phyloP scores from a whole-genome alignment of 2,329 filamentous ascomycete species.

The Metarhizium sp. region DNA sequence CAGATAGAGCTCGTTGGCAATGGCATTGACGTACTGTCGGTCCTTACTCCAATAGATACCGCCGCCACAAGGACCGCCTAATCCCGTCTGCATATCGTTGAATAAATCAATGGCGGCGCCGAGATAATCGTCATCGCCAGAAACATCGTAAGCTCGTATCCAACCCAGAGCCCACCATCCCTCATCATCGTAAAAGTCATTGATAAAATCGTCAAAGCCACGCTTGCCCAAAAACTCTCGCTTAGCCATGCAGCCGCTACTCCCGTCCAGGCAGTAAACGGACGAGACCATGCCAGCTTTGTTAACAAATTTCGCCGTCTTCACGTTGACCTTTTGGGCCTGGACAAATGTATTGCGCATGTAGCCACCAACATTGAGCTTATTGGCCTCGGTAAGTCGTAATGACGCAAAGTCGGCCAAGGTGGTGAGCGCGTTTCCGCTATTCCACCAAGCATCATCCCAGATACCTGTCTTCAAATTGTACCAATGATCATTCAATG shows the following conservation, averaged over 20 bases:
- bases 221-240: conserved; percentile 23
- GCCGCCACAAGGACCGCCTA: conserved; percentile 38
- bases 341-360: conserved; percentile 36
- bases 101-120: conserved; percentile 43
- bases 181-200: conserved; percentile 50
- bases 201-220: conserved; percentile 33
- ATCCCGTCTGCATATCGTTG: conserved; percentile 43
- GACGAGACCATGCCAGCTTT: conserved; percentile 27
- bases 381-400: conserved; percentile 22
- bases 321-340: conserved; percentile 31
- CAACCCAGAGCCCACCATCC: conserved; percentile 56
- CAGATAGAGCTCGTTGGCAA: conserved; percentile 50
- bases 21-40: conserved; percentile 40
- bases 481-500: conserved; percentile 52
- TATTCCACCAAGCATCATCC: conserved; percentile 64
- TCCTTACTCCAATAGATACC: conserved; percentile 50
- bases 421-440: conserved; percentile 55
- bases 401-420: conserved; percentile 44
- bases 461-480: conserved; percentile 51
- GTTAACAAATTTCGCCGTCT: conserved; percentile 28
- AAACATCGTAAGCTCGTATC: conserved; percentile 47
- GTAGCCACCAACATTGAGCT: conserved; percentile 28
- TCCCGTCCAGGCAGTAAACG: conserved; percentile 23
- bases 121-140: conserved; percentile 41
- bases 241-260: conserved; percentile 20